Base-by-base conservation (phyloP, 2,329 filamentous ascomycete species). In the Diaporthe citriasiana region DNA sequence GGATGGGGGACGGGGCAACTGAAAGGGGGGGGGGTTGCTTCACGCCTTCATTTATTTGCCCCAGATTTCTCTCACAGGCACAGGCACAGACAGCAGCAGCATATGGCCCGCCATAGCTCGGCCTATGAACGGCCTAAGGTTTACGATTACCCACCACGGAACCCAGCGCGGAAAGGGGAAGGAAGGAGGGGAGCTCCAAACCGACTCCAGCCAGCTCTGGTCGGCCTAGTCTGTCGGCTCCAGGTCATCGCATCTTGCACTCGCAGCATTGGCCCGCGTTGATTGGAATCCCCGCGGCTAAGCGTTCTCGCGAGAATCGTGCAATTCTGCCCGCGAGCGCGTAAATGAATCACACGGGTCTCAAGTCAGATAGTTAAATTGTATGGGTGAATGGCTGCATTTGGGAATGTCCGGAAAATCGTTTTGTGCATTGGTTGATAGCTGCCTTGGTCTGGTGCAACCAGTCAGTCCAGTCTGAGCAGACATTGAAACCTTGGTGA, bases 251-350 rank as follows among this genome's bases (percentile, higher is more conserved):
- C 30, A 66, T 65, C 40, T 65, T 25, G 42, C 42, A 35, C 59
- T 47, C 5, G 8, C 42, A 15, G 60, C 30, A 50, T 65, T 65
- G 60, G 60, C 42, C 60, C 60, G 60, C 27, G 40, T 33, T 27
- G 50, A 65, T 27, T 25, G 42, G 60, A 65, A 50, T 50, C 60
- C 60, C 60, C 60, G 60, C 60, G 60, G 60, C 60, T 66, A 66
- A 66, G 60, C 22, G 25, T 66, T 66, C 30, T 50, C 13, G 60
- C 60, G 60, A 50, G 2, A 38, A 47, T 9, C 13, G 33, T n/a
- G 22, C 60, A 51, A 33, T 10, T n/a, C n/a, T 66, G 27, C 30
- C 60, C 45, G 60, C 42, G 42, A 66, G 30, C 60, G 60, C 60
- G 45, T 66, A 50, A 66, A 51, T 50, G 60, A 66, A 51, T 50